A percentile compares a stretch with the other conserved stretches of the same genome.
Evolutionary conservation across 2,329 filamentous ascomycete species (phyloP).

Genomic region (Teratosphaeria nubilosa): DNA sequence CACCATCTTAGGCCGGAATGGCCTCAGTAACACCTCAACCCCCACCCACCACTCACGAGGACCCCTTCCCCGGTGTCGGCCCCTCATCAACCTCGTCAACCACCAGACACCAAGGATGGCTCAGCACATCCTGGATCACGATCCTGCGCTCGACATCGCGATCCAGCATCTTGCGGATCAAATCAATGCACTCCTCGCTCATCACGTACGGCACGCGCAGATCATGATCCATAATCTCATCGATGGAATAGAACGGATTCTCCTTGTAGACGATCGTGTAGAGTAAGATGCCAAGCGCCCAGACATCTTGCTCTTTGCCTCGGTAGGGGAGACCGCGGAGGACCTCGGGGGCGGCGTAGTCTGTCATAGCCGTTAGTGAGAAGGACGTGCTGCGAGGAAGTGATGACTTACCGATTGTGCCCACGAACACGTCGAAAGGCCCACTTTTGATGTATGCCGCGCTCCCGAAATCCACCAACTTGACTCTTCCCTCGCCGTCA

Average conservation of each 20-base stretch:
- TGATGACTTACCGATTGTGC: slow-evolving; percentile 72
- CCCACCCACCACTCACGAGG: background rate
- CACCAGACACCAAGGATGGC: slow-evolving; percentile 62
- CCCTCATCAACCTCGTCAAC: background rate
- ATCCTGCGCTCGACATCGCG: slow-evolving; percentile 74
- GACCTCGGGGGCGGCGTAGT: slow-evolving; percentile 98
- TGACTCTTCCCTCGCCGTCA: slow-evolving; percentile 90
- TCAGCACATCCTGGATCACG: slow-evolving; percentile 77
- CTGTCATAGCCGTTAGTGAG: slow-evolving; percentile 37
- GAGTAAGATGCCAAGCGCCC: slow-evolving; percentile 90
- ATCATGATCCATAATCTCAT: slow-evolving; percentile 98
- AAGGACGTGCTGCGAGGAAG: background rate
- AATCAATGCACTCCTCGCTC: slow-evolving; percentile 84
- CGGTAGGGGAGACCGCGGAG: slow-evolving; percentile 83
- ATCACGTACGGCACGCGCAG: slow-evolving; percentile 79
- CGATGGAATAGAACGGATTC: slow-evolving; percentile 97
- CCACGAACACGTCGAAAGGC: slow-evolving; percentile 97
- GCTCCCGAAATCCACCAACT: slow-evolving; percentile 95
- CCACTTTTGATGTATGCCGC: slow-evolving; percentile 97
- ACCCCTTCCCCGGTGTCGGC: background rate
- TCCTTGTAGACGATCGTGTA: slow-evolving; percentile 99
- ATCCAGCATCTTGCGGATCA: slow-evolving; percentile 86
- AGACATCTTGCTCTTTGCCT: slow-evolving; percentile 96
- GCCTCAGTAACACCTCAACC: background rate
- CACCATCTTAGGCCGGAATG: too few relatives aligned